A percentile compares a stretch with the other conserved stretches of the same genome.
phyloP scores from a whole-genome alignment of 768 basidiomycete species.

The Lactarius hatsudake region DNA sequence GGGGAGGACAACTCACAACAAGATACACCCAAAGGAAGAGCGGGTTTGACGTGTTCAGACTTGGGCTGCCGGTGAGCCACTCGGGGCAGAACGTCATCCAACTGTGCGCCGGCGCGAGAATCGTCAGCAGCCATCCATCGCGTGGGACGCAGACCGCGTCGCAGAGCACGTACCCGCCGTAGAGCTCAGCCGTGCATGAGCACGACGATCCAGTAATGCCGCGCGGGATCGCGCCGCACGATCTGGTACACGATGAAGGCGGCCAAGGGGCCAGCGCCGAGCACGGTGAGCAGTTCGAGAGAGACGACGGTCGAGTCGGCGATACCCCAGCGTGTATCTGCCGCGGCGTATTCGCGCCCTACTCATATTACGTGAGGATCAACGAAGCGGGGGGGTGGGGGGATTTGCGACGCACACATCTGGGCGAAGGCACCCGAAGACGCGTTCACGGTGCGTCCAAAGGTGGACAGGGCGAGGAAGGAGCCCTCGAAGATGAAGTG shows the following conservation, averaged over 20 bases:
- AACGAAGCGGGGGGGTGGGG: conserved; percentile 6
- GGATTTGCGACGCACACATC: conserved; percentile 55
- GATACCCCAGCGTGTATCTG: conserved; percentile 79
- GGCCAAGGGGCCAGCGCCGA: conserved; percentile 72
- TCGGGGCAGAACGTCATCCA: conserved; percentile 92
- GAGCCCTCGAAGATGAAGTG: conserved; percentile 80
- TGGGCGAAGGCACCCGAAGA: conserved; percentile 68
- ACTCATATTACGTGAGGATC: background rate
- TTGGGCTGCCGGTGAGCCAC: conserved; percentile 75
- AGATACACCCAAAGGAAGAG: conserved; percentile 81
- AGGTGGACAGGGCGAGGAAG: conserved; percentile 73
- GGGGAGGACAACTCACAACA: conserved; percentile 49
- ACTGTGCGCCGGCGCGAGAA: conserved; percentile 8
- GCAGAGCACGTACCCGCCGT: conserved; percentile 57
- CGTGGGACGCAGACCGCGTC: no score
- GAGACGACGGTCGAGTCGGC: conserved; percentile 79
- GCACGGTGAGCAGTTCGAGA: conserved; percentile 79
- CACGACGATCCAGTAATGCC: conserved; percentile 79
- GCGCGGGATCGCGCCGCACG: conserved; percentile 57
- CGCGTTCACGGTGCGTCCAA: conserved; percentile 69
- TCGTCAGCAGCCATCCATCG: no score
- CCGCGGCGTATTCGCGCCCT: conserved; percentile 82
- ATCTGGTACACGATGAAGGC: conserved; percentile 70
- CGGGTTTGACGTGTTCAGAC: conserved; percentile 65
- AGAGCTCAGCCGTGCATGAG: conserved; percentile 72